Evolutionary conservation across 2,329 filamentous ascomycete genomes (phyloP), one percentile per base, ranked within the genome.

Genomic region (Aureobasidium mangrovei): DNA sequence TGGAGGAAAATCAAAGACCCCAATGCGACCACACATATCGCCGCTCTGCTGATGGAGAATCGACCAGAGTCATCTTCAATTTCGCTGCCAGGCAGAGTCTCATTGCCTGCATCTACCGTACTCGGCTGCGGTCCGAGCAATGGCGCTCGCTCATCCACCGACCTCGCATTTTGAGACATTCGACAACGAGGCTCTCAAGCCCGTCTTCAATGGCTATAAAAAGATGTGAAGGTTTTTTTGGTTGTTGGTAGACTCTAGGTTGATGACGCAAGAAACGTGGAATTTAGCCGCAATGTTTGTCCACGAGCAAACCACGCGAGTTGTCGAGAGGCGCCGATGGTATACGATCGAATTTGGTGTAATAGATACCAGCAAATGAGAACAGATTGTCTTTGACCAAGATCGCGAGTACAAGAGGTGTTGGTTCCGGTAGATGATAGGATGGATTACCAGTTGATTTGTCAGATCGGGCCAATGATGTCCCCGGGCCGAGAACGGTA

Each of bases 1-100:
- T 68, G 67, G 7, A 69, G 57, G 58, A 69, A 68, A 43, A 70
- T 65, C 36, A 70, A 57, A n/a, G 46, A 52, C 8, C 60, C 66
- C 1, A 69, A 57, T 1, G 60, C 64, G 18, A 44, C 33, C 8
- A 59, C 44, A 40, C 57, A 59, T 41, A 55, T 32, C 3, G 45
- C 43, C 28, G 48, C 56, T 35, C 58, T 41, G 6, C 39, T 4
- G 7, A 32, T 32, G 9, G 58, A 55, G 9, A 59, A 54, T 4
- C 43, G 43, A 18, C 46, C 51, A n/a, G 43, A 48, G 9, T 46
- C 54, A 18, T 49, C 42, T n/a, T 53, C 49, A 8, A 47, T 28
- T 24, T 55, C 56, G 10, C 39, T 54, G 3, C 54, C 51, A 2
- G 39, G 55, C 3, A 38, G 10, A 12, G 28, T 24, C 35, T 61